Conservation (phyloP, 1,284 basidiomycete genomes). For the Coniferiporia sulphurascens region DNA sequence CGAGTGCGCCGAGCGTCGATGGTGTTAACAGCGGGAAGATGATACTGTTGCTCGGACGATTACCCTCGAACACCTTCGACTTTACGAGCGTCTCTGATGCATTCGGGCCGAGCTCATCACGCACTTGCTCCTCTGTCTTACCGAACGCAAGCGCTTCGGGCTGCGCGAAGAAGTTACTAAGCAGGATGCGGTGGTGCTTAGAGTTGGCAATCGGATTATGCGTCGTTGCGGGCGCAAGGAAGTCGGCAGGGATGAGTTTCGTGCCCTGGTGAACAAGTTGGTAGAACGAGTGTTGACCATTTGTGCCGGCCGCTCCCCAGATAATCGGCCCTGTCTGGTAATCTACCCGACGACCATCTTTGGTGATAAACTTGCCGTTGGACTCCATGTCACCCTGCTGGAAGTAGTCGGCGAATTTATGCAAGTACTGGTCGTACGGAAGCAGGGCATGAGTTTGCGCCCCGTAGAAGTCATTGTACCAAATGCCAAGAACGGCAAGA, state of each 20-base stretch:
- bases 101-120: slow-evolving; percentile 69
- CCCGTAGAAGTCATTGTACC: slow-evolving; percentile 99
- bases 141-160: slow-evolving; percentile 97
- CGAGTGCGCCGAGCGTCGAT: slow-evolving; percentile 79
- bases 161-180: slow-evolving; percentile 98
- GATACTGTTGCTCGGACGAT: slow-evolving; percentile 95
- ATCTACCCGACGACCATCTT: slow-evolving; percentile 85
- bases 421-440: slow-evolving; percentile 97
- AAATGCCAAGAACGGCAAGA: slow-evolving; percentile 88
- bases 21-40: slow-evolving; percentile 93
- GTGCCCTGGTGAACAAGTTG: slow-evolving; percentile 96
- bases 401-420: slow-evolving; percentile 99
- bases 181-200: slow-evolving; percentile 94
- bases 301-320: slow-evolving; percentile 97
- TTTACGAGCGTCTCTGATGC: slow-evolving; percentile 85
- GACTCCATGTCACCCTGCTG: slow-evolving; percentile 99
- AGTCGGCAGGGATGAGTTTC: slow-evolving; percentile 91
- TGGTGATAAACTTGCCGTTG: slow-evolving; percentile 96
- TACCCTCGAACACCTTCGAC: slow-evolving; percentile 97
- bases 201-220: slow-evolving; percentile 86
- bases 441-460: slow-evolving; percentile 93
- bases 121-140: slow-evolving; percentile 89
- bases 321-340: slow-evolving; percentile 99
- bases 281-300: slow-evolving; percentile 99
- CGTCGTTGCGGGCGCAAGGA: slow-evolving; percentile 90